Percentiles rank a stretch among this genome's conserved stretches.
These are phyloP conservation scores for Phoma sp. DNA, from an alignment of 2,329 filamentous ascomycete species.

Conservation along the genomic window DNA sequence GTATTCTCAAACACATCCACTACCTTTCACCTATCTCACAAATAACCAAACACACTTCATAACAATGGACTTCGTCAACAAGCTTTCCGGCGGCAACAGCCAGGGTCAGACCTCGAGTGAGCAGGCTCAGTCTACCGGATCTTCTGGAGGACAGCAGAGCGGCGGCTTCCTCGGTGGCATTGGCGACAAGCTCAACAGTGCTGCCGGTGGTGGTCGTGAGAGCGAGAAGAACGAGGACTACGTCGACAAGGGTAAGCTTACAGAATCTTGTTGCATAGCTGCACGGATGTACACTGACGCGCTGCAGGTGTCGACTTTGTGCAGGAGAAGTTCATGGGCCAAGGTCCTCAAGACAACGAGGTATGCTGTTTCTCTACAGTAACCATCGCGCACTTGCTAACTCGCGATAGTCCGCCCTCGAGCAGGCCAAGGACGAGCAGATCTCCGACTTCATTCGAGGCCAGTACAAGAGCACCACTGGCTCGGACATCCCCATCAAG, in stretches of 20 bases:
- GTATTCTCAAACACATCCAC: constrained; percentile 2
- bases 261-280: not conserved
- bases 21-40: constrained; percentile 9
- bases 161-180: constrained; percentile 64
- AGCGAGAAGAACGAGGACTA: constrained; percentile 82
- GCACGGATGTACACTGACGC: constrained; percentile 5
- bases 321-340: constrained; percentile 75
- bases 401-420: constrained; percentile 60
- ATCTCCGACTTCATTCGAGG: constrained; percentile 74
- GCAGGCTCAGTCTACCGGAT: constrained; percentile 33
- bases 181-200: constrained; percentile 72
- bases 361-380: constrained; percentile 47
- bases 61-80: constrained; percentile 58
- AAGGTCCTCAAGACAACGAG: constrained; percentile 65
- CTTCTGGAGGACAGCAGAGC: constrained; percentile 9
- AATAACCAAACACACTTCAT: constrained; percentile 18
- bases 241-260: constrained; percentile 75
- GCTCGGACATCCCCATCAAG: constrained; percentile 70
- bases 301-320: constrained; percentile 73
- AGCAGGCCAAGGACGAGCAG: constrained; percentile 84
- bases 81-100: constrained; percentile 50
- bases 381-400: constrained; percentile 18
- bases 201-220: constrained; percentile 73
- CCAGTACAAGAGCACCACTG: constrained; percentile 72
- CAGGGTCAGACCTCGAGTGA: constrained; percentile 32